Evolutionary conservation across 371 early-diverging fungal genomes (phyloP), one percentile per base, ranked within the genome.

Genomic region (Syncephalis fuscata): DNA sequence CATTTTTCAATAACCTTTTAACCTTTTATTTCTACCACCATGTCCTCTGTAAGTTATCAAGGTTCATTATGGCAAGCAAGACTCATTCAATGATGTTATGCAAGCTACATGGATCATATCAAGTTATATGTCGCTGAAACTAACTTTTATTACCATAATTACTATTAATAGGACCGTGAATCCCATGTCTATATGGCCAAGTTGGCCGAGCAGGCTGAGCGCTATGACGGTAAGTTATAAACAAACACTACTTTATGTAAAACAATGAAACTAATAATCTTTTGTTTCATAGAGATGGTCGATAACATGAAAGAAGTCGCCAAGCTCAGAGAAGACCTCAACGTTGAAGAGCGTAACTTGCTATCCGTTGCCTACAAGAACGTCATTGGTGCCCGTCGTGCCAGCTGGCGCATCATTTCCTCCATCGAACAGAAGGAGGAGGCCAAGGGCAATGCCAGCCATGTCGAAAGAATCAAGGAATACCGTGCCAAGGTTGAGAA

Each of bases 201-300:
- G 80, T 83, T 97, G 55, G 87, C 91, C 60, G 99, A 99, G 76
- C 92, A 92, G 73, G 95, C 98, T 52, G 99, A 99, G 71, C 83
- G 97, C 59, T 98, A 95, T 64, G 95, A 97, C 64, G 95, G 91
- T 83, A 80, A 71, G 80, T 70, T n/a, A n/a, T n/a, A n/a, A n/a
- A 49, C 37, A 53, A 7, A 24, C 21, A n/a, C 24, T 44, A 26
- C 41, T 21, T 17, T 16, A 43, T 17, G 27, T 16, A 27, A 32
- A 9, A 36, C 36, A 40, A 26, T 8, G 9, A 37, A 26, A 49
- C 11, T 38, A 44, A 16, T 46, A 57, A 45, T 58, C 64, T 56
- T 57, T 55, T 45, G 23, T 11, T 21, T 20, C 25, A 17, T 20
- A 85, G 87, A 86, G 63, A 87, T 87, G 88, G 85, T 83, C 45